phyloP scores from a whole-genome alignment of 257 asterid genomes.

The Ballota nigra region DNA sequence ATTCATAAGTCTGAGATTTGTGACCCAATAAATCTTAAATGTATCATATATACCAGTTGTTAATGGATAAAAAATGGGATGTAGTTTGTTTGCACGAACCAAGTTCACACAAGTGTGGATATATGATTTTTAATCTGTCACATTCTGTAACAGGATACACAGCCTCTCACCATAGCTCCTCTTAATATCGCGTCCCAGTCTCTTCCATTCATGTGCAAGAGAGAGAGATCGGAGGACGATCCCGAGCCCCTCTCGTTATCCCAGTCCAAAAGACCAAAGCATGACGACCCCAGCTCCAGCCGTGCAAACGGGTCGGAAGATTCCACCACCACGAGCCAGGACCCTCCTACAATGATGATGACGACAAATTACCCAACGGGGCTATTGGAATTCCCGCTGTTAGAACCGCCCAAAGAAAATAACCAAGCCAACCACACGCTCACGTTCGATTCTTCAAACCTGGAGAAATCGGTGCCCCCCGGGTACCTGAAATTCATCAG shows the following conservation, averaged over 20 bases:
- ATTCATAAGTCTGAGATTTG: neutral
- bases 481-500: constrained; percentile 84
- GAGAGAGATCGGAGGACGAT: constrained; percentile 70
- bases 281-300: constrained; percentile 77
- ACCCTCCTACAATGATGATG: constrained; percentile 56
- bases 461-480: constrained; percentile 91
- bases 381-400: constrained; percentile 63
- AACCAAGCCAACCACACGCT: constrained; percentile 36
- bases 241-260: constrained; percentile 65
- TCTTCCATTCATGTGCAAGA: constrained; percentile 66
- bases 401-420: constrained; percentile 61
- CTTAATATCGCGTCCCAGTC: constrained; percentile 33
- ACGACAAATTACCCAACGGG: constrained; percentile 63
- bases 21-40: neutral
- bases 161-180: constrained; percentile 48
- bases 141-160: constrained; percentile 27
- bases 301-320: constrained; percentile 91
- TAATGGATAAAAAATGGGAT: neutral
- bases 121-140: neutral
- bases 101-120: neutral
- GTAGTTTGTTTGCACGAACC: neutral
- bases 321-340: constrained; percentile 88
- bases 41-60: neutral
- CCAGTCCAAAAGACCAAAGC: constrained; percentile 66
- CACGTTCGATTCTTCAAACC: constrained; percentile 81